phyloP scores from a whole-genome alignment of 1,284 basidiomycete genomes.

The Sporisorium exsertum region DNA sequence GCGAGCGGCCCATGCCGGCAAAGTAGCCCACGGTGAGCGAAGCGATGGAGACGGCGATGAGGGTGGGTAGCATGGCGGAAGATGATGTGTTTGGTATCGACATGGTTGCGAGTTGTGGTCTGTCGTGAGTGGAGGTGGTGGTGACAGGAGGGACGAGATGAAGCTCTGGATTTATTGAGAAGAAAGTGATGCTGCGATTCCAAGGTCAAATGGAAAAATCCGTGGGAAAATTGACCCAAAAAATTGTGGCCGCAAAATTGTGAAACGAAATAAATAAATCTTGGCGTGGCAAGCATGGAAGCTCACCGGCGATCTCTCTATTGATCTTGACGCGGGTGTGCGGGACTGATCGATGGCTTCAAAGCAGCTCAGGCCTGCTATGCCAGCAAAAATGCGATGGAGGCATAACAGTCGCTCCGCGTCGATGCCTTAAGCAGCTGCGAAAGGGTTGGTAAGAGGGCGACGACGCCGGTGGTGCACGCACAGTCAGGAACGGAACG shows the following conservation, averaged over 20 bases:
- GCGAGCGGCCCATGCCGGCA: slow-evolving; percentile 54
- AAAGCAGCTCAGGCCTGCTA: no score
- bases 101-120: slow-evolving; percentile 12
- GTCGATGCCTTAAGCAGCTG: no score
- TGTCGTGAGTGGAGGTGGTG: background rate
- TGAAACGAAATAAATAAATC: background rate
- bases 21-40: slow-evolving; percentile 61
- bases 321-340: no score
- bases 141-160: background rate
- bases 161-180: background rate
- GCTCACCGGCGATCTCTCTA: background rate
- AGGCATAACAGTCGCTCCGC: no score
- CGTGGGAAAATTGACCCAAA: background rate
- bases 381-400: no score
- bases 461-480: background rate
- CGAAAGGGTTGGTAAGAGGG: background rate
- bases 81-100: slow-evolving; percentile 21
- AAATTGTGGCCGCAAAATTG: background rate
- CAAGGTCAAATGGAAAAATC: no score
- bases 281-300: no score
- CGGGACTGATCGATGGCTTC: no score
- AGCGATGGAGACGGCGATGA: slow-evolving; percentile 52
- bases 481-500: background rate
- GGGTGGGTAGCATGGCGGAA: slow-evolving; percentile 26
- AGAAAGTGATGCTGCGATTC: slow-evolving; percentile 11